Evolutionary conservation across 768 basidiomycete genomes (phyloP).

Genomic region (Lentinula sp.): DNA sequence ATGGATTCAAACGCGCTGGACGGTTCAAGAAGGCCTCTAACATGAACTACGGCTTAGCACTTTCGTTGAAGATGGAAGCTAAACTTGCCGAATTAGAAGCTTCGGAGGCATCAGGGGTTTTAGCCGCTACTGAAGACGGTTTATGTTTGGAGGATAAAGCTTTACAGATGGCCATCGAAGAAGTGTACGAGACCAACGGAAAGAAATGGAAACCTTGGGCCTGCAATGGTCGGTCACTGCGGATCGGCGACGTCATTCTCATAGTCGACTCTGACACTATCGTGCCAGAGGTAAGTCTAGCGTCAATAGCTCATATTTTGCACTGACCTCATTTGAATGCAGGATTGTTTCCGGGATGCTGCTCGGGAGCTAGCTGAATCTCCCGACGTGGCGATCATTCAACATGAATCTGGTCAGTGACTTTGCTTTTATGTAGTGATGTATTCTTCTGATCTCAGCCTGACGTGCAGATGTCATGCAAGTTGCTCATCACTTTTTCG

Average conservation of each 20-base stretch:
- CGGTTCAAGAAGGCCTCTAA: constrained; percentile 91
- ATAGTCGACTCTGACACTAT: constrained; percentile 80
- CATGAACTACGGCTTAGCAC: constrained; percentile 75
- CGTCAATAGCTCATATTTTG: background rate
- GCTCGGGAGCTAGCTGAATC: constrained; percentile 79
- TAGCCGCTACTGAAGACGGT: constrained; percentile 28
- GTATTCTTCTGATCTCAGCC: background rate
- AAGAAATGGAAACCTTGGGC: constrained; percentile 69
- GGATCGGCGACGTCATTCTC: constrained; percentile 76
- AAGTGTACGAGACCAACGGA: constrained; percentile 56
- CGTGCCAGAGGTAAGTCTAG: constrained; percentile 55
- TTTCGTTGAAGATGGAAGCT: constrained; percentile 61
- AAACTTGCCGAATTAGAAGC: constrained; percentile 41
- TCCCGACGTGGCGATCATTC: constrained; percentile 83
- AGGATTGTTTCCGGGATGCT: constrained; percentile 88
- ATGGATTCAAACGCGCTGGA: constrained; percentile 76
- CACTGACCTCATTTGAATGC: constrained; percentile 1
- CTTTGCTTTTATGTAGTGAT: background rate
- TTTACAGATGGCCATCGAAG: constrained; percentile 68
- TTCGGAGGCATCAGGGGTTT: constrained; percentile 23
- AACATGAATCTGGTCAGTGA: constrained; percentile 75
- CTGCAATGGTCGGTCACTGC: constrained; percentile 64
- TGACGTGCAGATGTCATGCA: constrained; percentile 70
- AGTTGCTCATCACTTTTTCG: constrained; percentile 85
- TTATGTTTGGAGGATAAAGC: constrained; percentile 63